phyloP scores from a whole-genome alignment of 2,329 filamentous ascomycete genomes.

The Atkinsonella hypoxylon region DNA sequence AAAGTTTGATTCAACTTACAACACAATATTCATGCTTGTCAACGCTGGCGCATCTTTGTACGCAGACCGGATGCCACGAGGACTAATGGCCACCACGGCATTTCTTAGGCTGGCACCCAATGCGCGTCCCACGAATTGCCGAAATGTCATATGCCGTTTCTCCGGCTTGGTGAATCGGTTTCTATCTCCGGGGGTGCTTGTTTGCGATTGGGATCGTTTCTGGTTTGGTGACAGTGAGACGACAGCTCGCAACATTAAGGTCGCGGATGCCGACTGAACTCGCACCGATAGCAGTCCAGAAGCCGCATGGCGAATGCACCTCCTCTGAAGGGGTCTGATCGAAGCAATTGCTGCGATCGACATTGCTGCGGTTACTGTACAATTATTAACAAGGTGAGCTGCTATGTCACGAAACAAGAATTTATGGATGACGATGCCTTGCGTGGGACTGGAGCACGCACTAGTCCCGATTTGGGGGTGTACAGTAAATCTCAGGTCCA shows the following conservation, averaged over 20 bases:
- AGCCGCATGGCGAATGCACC: constrained; percentile 17
- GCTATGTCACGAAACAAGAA: not conserved
- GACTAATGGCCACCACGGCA: constrained; percentile 21
- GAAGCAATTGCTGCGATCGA: constrained; percentile 22
- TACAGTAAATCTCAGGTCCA: no score
- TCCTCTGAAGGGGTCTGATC: constrained; percentile 19
- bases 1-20: constrained; percentile 15
- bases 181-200: constrained; percentile 10
- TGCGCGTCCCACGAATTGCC: constrained; percentile 17
- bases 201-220: constrained; percentile 19
- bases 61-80: constrained; percentile 22
- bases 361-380: constrained; percentile 14
- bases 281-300: constrained; percentile 21
- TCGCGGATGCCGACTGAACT: constrained; percentile 17
- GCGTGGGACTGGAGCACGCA: not conserved
- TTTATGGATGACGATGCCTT: not conserved
- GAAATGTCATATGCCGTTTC: constrained; percentile 21
- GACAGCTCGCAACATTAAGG: constrained; percentile 18
- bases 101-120: constrained; percentile 24
- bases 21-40: constrained; percentile 18
- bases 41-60: constrained; percentile 21
- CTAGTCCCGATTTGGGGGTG: constrained; percentile 9
- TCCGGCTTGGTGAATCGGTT: constrained; percentile 9
- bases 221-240: constrained; percentile 17
- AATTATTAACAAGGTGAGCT: not conserved